These are phyloP conservation scores for Ceratocystiopsis brevicomis DNA, from an alignment of 2,329 filamentous ascomycete genomes.

Conservation along the genomic window DNA sequence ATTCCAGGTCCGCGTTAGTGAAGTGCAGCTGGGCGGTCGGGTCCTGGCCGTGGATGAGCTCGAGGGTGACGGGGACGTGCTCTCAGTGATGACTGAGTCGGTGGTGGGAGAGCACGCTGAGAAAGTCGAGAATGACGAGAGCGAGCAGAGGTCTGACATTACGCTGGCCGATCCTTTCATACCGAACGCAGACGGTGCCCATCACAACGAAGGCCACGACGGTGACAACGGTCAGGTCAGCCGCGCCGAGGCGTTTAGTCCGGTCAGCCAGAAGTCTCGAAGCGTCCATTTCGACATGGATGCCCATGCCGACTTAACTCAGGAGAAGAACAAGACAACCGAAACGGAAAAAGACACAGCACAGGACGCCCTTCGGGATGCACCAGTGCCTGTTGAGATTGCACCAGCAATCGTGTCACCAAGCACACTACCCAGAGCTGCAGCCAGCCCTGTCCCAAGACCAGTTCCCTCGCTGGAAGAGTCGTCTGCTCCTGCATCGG, in stretches of 20 bases:
- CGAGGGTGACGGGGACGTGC: constrained; percentile 14
- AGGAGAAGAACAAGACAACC: no score
- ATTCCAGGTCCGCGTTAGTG: constrained; percentile 60
- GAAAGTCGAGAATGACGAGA: background rate
- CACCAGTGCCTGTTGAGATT: no score
- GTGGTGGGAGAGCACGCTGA: background rate
- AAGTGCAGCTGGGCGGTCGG: constrained; percentile 64
- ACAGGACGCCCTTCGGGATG: no score
- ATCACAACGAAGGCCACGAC: background rate
- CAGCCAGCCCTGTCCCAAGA: no score
- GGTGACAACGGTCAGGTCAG: background rate
- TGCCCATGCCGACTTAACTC: no score
- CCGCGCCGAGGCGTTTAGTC: constrained; percentile 3
- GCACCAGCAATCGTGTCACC: no score
- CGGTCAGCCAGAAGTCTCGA: constrained; percentile 1
- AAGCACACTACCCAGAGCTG: no score
- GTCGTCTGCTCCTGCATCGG: no score
- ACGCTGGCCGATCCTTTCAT: no score
- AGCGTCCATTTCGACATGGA: constrained; percentile 3
- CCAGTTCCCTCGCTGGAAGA: no score
- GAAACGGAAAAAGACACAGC: no score
- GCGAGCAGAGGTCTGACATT: background rate
- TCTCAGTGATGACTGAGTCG: no score
- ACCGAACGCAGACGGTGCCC: background rate
- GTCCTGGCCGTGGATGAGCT: constrained; percentile 56